Evolutionary conservation across 805 yeast genomes (phyloP).

Genomic region (Nakazawaea siamensis): DNA sequence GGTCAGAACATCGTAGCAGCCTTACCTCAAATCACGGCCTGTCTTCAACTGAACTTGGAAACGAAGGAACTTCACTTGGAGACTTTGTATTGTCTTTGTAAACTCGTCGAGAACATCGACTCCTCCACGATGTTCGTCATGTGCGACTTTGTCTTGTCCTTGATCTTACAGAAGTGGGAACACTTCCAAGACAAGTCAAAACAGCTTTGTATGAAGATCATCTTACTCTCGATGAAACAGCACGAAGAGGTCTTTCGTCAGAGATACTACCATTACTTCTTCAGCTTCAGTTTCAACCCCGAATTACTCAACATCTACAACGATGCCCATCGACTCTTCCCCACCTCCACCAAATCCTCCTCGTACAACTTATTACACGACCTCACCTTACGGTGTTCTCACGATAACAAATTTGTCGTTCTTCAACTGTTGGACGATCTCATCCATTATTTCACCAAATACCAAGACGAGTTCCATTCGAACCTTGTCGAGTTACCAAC

Average conservation of each 20-base stretch:
- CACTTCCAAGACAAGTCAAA: conserved; percentile 41
- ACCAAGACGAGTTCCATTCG: conserved; percentile 41
- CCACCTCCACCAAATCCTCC: conserved; percentile 6
- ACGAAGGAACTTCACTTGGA: conserved; percentile 48
- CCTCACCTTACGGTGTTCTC: conserved; percentile 45
- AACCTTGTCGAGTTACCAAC: conserved; percentile 28
- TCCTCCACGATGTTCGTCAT: conserved; percentile 53
- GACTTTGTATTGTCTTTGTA: conserved; percentile 63
- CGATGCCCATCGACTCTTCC: conserved; percentile 14
- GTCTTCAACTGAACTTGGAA: conserved; percentile 74
- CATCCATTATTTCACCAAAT: conserved; percentile 39
- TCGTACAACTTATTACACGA: conserved; percentile 33
- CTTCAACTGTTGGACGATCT: conserved; percentile 65
- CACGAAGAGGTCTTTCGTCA: conserved; percentile 24
- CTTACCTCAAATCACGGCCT: conserved; percentile 78
- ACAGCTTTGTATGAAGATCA: conserved; percentile 40
- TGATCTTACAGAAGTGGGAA: conserved; percentile 62
- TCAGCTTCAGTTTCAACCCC: conserved; percentile 39
- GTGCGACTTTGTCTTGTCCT: conserved; percentile 66
- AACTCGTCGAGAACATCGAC: conserved; percentile 48
- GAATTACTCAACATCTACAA: conserved; percentile 26
- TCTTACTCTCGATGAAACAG: conserved; percentile 27
- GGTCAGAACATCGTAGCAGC: conserved; percentile 54
- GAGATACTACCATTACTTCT: conserved; percentile 42
- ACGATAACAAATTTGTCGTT: conserved; percentile 65